A percentile compares a stretch with the other conserved stretches of the same genome.
These are phyloP conservation scores for Chaetomium sp. DNA, from an alignment of 2,329 filamentous ascomycete species.

Conservation along the genomic window DNA sequence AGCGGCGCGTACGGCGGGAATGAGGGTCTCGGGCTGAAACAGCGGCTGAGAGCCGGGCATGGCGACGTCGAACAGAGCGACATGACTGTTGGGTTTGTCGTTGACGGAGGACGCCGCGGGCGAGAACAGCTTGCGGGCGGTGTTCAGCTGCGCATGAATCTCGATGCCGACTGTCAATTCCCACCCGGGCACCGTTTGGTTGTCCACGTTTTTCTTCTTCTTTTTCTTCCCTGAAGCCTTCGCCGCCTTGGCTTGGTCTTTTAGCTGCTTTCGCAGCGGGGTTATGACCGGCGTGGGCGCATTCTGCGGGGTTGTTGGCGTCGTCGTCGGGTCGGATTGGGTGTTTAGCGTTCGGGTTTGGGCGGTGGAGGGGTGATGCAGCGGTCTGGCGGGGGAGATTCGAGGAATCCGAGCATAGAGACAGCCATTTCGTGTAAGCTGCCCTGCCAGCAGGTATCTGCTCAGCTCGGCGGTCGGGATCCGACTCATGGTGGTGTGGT, in stretches of 20 bases:
- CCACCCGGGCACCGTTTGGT: conserved; percentile 62
- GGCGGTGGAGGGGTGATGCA: not conserved
- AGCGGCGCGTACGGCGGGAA: conserved; percentile 87
- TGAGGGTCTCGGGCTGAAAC: conserved; percentile 74
- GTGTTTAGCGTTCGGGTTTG: conserved; percentile 1
- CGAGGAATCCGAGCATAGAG: conserved; percentile 19
- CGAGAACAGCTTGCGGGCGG: conserved; percentile 83
- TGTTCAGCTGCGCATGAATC: conserved; percentile 94
- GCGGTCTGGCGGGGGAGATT: not conserved
- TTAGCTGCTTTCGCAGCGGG: conserved; percentile 65
- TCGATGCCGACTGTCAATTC: conserved; percentile 94
- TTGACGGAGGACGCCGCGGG: conserved; percentile 53
- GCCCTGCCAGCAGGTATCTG: conserved; percentile 44
- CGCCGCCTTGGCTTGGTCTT: conserved; percentile 55
- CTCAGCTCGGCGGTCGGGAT: conserved; percentile 39
- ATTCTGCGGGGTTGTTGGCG: conserved; percentile 1
- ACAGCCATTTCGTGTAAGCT: conserved; percentile 38
- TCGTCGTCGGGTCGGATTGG: not conserved
- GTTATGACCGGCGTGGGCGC: conserved; percentile 24
- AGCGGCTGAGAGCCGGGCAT: conserved; percentile 83
- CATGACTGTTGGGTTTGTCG: conserved; percentile 73
- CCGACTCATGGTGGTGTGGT: conserved; percentile 34
- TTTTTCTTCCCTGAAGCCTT: conserved; percentile 40
- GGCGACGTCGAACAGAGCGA: conserved; percentile 81
- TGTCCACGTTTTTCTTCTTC: conserved; percentile 39